A percentile compares a stretch with the other conserved stretches of the same genome.
phyloP scores from a whole-genome alignment of 352 stramenopile genomes.

The Phytophthora multivora region DNA sequence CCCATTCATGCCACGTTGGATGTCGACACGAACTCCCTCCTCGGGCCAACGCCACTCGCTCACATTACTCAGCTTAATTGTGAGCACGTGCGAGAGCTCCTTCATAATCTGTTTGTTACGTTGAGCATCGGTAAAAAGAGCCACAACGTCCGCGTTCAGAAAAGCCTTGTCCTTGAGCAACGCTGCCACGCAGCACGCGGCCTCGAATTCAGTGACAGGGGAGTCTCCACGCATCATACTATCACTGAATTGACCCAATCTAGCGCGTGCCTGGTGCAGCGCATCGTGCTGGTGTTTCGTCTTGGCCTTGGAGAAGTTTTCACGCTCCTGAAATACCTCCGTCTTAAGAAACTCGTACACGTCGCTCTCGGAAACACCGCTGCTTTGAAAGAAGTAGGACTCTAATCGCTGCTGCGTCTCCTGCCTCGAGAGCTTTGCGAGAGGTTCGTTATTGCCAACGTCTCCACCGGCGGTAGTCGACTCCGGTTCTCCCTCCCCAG shows the following conservation, averaged over 20 bases:
- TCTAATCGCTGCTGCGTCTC: constrained; percentile 49
- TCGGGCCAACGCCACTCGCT: constrained; percentile 43
- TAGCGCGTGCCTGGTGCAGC: constrained; percentile 14
- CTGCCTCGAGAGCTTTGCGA: constrained; percentile 38
- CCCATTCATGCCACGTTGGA: constrained; percentile 53
- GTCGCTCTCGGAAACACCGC: constrained; percentile 34
- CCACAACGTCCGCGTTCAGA: constrained; percentile 41
- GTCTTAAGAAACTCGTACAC: constrained; percentile 43
- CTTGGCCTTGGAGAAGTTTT: constrained; percentile 23
- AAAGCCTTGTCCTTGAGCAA: constrained; percentile 38
- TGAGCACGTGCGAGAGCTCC: constrained; percentile 52
- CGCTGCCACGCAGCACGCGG: constrained; percentile 26
- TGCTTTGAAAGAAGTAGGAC: constrained; percentile 44
- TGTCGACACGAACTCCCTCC: constrained; percentile 37
- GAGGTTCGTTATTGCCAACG: constrained; percentile 11
- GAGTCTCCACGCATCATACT: constrained; percentile 21
- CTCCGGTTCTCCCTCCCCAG: constrained; percentile 11
- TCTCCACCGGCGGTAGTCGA: constrained; percentile 12
- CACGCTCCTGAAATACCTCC: constrained; percentile 40
- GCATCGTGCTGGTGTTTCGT: constrained; percentile 31
- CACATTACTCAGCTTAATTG: constrained; percentile 53
- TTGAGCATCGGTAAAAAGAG: constrained; percentile 40
- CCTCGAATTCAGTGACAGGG: constrained; percentile 30
- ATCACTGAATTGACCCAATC: constrained; percentile 31
- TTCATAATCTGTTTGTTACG: constrained; percentile 38